Conservation (phyloP, 495 filamentous ascomycete species). For the Trichoderma erinaceum region DNA sequence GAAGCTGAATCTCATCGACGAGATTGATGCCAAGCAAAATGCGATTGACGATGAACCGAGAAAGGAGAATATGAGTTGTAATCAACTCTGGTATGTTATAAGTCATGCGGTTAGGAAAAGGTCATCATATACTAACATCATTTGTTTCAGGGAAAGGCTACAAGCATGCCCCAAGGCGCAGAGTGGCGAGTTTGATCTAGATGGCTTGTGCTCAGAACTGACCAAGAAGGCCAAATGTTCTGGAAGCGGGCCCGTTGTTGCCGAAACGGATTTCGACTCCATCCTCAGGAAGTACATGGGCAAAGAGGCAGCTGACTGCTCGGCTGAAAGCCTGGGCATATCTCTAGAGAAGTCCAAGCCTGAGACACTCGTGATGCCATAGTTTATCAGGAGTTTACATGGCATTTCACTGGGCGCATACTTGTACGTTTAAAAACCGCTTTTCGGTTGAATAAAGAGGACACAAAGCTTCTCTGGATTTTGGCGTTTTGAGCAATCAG, state of each 20-base stretch:
- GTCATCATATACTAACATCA: slow-evolving; percentile 20
- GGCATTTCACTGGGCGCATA: not conserved
- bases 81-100: slow-evolving; percentile 78
- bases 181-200: slow-evolving; percentile 84
- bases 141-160: slow-evolving; percentile 71
- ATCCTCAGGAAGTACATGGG: slow-evolving; percentile 59
- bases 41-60: slow-evolving; percentile 58
- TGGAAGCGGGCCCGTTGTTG: slow-evolving; percentile 84
- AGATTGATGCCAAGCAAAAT: slow-evolving; percentile 67
- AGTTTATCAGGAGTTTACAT: not conserved
- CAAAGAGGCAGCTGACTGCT: slow-evolving; percentile 17
- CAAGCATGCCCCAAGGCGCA: slow-evolving; percentile 81
- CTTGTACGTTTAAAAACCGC: not conserved
- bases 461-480: slow-evolving; percentile 4
- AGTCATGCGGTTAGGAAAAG: slow-evolving; percentile 16
- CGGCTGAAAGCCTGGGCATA: slow-evolving; percentile 6
- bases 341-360: not conserved
- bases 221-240: slow-evolving; percentile 95
- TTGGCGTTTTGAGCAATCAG: slow-evolving; percentile 10
- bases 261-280: slow-evolving; percentile 78
- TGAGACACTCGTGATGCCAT: not conserved
- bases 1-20: slow-evolving; percentile 55
- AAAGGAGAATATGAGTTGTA: slow-evolving; percentile 64
- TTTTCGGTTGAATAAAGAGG: not conserved
- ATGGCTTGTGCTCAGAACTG: slow-evolving; percentile 87